Base-by-base conservation (phyloP, 192 early-diverging fungal genomes). In the Lobosporangium transversale region DNA sequence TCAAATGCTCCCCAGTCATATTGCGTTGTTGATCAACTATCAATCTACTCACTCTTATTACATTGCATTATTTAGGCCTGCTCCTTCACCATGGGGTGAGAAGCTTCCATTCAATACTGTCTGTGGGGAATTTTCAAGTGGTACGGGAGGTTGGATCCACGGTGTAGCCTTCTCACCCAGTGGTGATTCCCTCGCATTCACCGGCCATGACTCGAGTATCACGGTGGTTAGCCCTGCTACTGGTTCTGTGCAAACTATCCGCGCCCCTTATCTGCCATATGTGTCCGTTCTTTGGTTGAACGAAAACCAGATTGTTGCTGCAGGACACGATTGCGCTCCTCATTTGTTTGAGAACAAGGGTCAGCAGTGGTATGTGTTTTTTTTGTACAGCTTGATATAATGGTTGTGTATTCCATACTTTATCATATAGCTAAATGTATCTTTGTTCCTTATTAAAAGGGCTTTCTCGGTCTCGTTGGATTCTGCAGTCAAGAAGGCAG, bases 271-370 rank as follows among this genome's bases (percentile, higher is more conserved):
- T 42, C 86, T 99, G 23, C 96, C 97, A 9, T 86, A 93, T 65
- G 71, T 90, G 31, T 89, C 93, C 17, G 66, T 96, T 30, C 63
- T 91, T 27, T 99, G 93, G 88, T 75, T 89, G 29, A 89, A 87
- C 35, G 93, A 92, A 58, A 76, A 82, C 43, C 86, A 86, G 29
- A 90, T 98, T 44, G 89, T 97, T 36, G 95, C 89, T 23, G 91
- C 91, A 15, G 97, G 97, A 11, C 93, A 96, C 79, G 97, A 99
- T 70, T 99, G 96, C 79, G 89, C 86, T 12, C 97, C 97, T 2
- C 88, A 92, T 68, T 80, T 99, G 45, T 92, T 91, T 63, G 85
- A 88, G 51, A 73, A 58, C 31, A 84, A 86, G 54, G 79, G 82
- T 4, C 59, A 58, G 51, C 62, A 87, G 20, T 94, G 92, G 93